phyloP scores from a whole-genome alignment of 352 stramenopile species.

The Globisporangium cylindrosporum region DNA sequence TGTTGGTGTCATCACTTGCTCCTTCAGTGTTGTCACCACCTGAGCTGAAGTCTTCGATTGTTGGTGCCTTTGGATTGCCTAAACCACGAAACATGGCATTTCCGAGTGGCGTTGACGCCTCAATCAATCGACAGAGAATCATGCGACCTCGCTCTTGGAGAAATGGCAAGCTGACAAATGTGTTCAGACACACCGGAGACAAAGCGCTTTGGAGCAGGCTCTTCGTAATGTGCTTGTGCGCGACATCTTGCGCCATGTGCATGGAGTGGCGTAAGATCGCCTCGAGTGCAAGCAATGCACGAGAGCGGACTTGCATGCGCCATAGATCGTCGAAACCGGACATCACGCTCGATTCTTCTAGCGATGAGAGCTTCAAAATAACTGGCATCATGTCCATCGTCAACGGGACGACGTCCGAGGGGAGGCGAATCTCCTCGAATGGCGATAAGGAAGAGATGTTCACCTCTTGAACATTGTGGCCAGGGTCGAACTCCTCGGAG shows the following conservation, averaged over 20 bases:
- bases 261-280: conserved; percentile 64
- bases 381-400: conserved; percentile 81
- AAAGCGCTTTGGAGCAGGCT: conserved; percentile 63
- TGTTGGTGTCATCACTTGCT: conserved; percentile 27
- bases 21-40: background rate
- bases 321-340: conserved; percentile 75
- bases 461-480: conserved; percentile 85
- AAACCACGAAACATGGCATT: conserved; percentile 76
- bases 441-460: conserved; percentile 60
- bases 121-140: conserved; percentile 82
- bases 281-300: conserved; percentile 74
- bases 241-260: conserved; percentile 34
- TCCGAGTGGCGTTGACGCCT: conserved; percentile 76
- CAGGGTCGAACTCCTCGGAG: conserved; percentile 65
- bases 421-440: conserved; percentile 75
- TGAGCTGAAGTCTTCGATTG: conserved; percentile 4
- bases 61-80: conserved; percentile 47
- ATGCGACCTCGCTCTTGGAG: conserved; percentile 82
- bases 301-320: conserved; percentile 83
- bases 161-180: conserved; percentile 71
- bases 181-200: conserved; percentile 57
- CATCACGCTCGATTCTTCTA: conserved; percentile 68
- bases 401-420: conserved; percentile 41
- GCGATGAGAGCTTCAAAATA: conserved; percentile 74
- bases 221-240: conserved; percentile 37